Conservation (phyloP, 2,329 filamentous ascomycete genomes). For the Ophiostoma triangulosporum region DNA sequence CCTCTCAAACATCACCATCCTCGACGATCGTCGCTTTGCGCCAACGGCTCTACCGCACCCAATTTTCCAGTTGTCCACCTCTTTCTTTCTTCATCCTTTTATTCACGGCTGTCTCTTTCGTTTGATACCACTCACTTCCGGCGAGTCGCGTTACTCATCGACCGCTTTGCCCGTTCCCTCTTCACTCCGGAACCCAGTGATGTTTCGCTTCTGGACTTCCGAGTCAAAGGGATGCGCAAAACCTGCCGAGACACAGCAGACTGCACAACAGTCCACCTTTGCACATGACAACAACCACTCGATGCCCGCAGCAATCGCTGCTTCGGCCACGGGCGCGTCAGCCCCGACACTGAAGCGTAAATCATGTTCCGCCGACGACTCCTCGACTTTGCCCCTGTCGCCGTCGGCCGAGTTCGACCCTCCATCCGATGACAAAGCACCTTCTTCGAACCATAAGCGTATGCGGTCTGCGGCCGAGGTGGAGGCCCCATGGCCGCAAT, state of each 20-base stretch:
- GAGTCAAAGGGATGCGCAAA: slow-evolving; percentile 45
- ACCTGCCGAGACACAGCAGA: slow-evolving; percentile 22
- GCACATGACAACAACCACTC: background rate
- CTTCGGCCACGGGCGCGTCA: background rate
- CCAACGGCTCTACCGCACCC: background rate
- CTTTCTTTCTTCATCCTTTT: background rate
- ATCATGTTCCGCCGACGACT: background rate
- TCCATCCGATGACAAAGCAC: background rate
- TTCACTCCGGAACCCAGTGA: slow-evolving; percentile 29
- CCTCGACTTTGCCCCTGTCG: slow-evolving; percentile 7
- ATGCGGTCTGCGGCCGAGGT: slow-evolving; percentile 20
- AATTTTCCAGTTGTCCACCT: background rate
- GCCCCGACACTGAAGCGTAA: slow-evolving; percentile 13
- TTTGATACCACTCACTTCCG: slow-evolving; percentile 1
- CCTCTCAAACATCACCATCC: background rate
- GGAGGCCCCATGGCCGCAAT: slow-evolving; percentile 15
- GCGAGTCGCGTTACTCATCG: slow-evolving; percentile 6
- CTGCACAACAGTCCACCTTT: background rate
- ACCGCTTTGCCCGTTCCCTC: slow-evolving; percentile 1
- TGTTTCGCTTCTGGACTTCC: slow-evolving; percentile 50
- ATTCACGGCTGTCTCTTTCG: background rate
- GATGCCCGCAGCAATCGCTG: slow-evolving; percentile 4
- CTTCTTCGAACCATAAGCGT: slow-evolving; percentile 9
- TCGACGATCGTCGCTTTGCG: background rate
- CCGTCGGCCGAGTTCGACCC: slow-evolving; percentile 5